These are phyloP conservation scores for Areca catechu DNA, from an alignment of 176 grass and related monocot genomes.

Conservation along the genomic window DNA sequence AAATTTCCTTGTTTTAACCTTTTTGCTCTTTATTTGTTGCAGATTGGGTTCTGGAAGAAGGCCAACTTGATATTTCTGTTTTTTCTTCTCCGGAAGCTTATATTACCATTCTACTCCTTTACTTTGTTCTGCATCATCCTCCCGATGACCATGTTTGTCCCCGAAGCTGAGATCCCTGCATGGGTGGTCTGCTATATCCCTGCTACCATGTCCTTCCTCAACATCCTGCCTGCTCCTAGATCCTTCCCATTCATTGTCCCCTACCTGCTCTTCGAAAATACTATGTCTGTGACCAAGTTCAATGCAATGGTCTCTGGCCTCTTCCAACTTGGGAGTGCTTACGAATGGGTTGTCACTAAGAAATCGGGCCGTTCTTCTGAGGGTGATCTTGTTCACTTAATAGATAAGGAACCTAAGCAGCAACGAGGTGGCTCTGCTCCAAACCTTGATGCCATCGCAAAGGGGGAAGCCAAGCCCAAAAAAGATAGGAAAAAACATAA, in stretches of 20 bases:
- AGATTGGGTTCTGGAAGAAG: conserved; percentile 52
- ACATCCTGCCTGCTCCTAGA: conserved; percentile 35
- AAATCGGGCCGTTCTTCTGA: conserved; percentile 37
- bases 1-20: too few relatives aligned
- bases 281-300: conserved; percentile 60
- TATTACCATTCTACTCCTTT: conserved; percentile 48
- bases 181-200: conserved; percentile 49
- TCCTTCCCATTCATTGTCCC: conserved; percentile 48
- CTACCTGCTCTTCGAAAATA: conserved; percentile 46
- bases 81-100: conserved; percentile 46
- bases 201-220: conserved; percentile 39
- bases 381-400: conserved; percentile 18
- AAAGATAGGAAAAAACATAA: conserved; percentile 34
- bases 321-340: conserved; percentile 39
- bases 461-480: conserved; percentile 1
- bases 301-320: conserved; percentile 47
- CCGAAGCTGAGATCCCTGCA: too few relatives aligned
- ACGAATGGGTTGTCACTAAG: conserved; percentile 49
- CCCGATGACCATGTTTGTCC: conserved; percentile 49
- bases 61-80: conserved; percentile 41
- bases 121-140: conserved; percentile 46
- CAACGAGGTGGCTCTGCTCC: conserved; percentile 2
- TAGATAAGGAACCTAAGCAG: conserved; percentile 4
- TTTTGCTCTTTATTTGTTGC: neutral
- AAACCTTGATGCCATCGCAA: conserved; percentile 12